Conservation (phyloP, 2,329 filamentous ascomycete genomes). For the Helotiales sp. region DNA sequence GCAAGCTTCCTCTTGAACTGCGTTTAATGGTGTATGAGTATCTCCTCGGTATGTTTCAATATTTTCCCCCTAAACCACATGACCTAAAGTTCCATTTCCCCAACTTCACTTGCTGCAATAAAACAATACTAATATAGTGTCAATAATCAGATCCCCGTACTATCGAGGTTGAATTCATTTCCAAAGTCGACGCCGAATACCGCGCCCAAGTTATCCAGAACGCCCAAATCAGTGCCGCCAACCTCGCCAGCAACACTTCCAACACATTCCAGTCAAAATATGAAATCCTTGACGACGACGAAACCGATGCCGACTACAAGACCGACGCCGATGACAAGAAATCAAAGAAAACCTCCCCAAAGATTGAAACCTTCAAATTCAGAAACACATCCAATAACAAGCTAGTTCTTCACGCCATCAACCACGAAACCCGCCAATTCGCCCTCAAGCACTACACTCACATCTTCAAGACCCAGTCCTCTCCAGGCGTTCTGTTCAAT, state of each 20-base stretch:
- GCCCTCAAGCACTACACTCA: background rate
- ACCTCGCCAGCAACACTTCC: background rate
- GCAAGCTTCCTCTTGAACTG: slow-evolving; percentile 5
- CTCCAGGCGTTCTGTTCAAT: background rate
- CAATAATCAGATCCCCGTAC: background rate
- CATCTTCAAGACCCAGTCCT: background rate
- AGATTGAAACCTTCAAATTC: slow-evolving; percentile 10
- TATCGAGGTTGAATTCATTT: slow-evolving; percentile 1
- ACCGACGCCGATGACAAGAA: background rate
- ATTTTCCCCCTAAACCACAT: too few relatives aligned
- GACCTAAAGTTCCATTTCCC: too few relatives aligned
- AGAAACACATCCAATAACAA: background rate
- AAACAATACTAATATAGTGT: background rate
- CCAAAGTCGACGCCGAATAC: background rate
- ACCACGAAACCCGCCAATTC: background rate
- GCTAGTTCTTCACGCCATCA: slow-evolving; percentile 5
- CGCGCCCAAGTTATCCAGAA: background rate
- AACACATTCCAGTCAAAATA: background rate
- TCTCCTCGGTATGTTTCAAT: background rate
- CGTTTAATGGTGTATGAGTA: background rate
- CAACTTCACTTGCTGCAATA: background rate
- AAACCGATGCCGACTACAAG: background rate
- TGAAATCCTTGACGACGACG: background rate
- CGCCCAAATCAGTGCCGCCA: background rate
- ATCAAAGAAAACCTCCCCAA: background rate